Percentiles rank a stretch among this genome's conserved stretches.
Conservation (phyloP, 2,329 filamentous ascomycete species). For the Fusarium decemcellulare region DNA sequence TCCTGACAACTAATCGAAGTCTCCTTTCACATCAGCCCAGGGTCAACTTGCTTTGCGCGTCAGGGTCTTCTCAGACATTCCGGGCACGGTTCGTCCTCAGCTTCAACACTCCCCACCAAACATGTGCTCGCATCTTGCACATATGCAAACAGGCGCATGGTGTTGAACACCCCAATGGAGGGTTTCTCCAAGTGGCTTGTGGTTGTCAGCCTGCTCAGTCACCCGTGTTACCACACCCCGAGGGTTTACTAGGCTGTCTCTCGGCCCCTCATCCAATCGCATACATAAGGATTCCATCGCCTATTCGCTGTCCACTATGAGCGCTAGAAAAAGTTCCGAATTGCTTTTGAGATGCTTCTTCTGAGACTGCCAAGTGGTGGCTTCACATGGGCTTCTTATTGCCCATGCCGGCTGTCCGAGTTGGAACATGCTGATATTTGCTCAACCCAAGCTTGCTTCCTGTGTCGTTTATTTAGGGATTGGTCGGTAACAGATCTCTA, state of each 20-base stretch:
- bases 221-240: slow-evolving; percentile 8
- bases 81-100: slow-evolving; percentile 18
- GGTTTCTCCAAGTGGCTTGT: not conserved
- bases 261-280: not conserved
- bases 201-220: slow-evolving; percentile 9
- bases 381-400: slow-evolving; percentile 3
- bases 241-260: not conserved
- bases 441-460: not conserved
- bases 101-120: not conserved
- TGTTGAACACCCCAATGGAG: not conserved
- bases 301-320: not conserved
- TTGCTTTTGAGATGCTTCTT: slow-evolving; percentile 31
- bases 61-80: slow-evolving; percentile 27
- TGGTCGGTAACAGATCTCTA: not conserved
- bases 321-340: not conserved
- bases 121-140: not conserved
- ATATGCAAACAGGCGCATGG: not conserved
- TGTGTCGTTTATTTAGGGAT: not conserved
- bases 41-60: slow-evolving; percentile 24
- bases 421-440: too few relatives aligned
- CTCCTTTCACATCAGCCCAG: not conserved
- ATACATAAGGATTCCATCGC: not conserved
- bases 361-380: slow-evolving; percentile 15
- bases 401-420: not conserved
- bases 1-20: not conserved